Percentiles rank a stretch among this genome's conserved stretches.
These are phyloP conservation scores for Leonotis leonurus DNA, from an alignment of 257 asterid genomes.

Conservation along the genomic window DNA sequence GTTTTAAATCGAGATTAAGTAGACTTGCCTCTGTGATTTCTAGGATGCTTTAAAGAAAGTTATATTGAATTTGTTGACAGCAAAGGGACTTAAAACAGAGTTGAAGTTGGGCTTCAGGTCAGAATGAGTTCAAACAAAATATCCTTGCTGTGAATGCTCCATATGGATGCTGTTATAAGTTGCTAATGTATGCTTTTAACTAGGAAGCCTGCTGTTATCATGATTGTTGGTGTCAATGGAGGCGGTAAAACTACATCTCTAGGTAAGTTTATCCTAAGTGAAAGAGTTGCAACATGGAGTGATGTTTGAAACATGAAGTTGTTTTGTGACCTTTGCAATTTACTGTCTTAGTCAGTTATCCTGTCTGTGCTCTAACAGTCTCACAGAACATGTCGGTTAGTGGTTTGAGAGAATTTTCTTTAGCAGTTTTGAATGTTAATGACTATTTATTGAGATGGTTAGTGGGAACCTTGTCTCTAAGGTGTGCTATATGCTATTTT, in stretches of 20 bases:
- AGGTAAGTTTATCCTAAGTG: conserved; percentile 43
- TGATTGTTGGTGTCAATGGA: conserved; percentile 97
- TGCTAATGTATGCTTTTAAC: conserved; percentile 17
- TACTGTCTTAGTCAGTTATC: too few relatives aligned
- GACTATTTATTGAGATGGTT: too few relatives aligned
- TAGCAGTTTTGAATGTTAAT: too few relatives aligned
- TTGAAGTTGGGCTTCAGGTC: conserved; percentile 87
- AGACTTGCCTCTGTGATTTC: conserved; percentile 14
- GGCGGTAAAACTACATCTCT: conserved; percentile 98
- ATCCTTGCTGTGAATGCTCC: not conserved
- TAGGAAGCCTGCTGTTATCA: conserved; percentile 95
- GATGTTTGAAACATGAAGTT: too few relatives aligned
- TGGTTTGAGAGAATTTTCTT: too few relatives aligned
- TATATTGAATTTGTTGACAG: conserved; percentile 65
- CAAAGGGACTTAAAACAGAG: conserved; percentile 77
- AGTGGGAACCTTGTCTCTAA: too few relatives aligned
- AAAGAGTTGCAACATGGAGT: too few relatives aligned
- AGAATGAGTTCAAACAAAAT: conserved; percentile 14
- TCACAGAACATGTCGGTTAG: too few relatives aligned
- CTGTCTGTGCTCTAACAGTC: too few relatives aligned
- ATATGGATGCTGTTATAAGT: not conserved
- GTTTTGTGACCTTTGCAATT: too few relatives aligned
- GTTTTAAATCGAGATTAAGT: too few relatives aligned
- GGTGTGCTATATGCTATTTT: too few relatives aligned
- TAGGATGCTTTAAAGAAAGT: conserved; percentile 82